Evolutionary conservation across 148 eudicot species (phyloP), one percentile per base, ranked within the genome.

Genomic region (Diospyros lotus): DNA sequence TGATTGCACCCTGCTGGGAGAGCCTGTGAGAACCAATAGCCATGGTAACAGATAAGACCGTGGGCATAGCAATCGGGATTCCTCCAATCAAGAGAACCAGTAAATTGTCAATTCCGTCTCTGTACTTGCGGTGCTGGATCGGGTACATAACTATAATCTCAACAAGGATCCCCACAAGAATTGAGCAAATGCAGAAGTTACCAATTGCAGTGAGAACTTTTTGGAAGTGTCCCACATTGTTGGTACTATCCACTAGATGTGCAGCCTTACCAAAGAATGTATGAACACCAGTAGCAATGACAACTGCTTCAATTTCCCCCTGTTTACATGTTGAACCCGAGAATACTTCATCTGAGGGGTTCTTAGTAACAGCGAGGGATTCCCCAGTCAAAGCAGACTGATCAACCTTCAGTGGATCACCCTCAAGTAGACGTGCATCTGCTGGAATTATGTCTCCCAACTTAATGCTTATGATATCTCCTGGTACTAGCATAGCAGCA

Each of bases 211-310:
- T 89, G 5, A 89, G 84, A 50, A 90, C 94, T 74, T 86, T 81
- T 43, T 90, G 94, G 59, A 90, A 90, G 78, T 89, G 93, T n/a
- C 93, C 93, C 50, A 89, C 93, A 39, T 89, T 85, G 66, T 85
- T 89, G 17, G 93, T 89, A 76, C 88, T 87, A 70, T 89, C 93
- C 75, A 89, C 93, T 6, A 89, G 88, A 76, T 89, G 93, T 14
- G 93, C 93, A 77, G 93, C 93, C 81, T 89, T 89, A n/a, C 93
- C 93, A 54, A 89, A 89, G 82, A 89, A 89, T 56, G 90, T 89
- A 59, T 89, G 93, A 13, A 89, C 93, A 44, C 93, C 93, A 4
- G 93, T 89, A 4, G 93, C 93, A 50, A 89, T 89, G 0, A 89
- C 93, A n/a, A 89, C 90, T 39, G 93, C 93, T 68, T 89, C 93